A percentile compares a stretch with the other conserved stretches of the same genome.
These are phyloP conservation scores for Sclerotinia trifoliorum DNA, from an alignment of 2,329 filamentous ascomycete genomes.

Conservation along the genomic window DNA sequence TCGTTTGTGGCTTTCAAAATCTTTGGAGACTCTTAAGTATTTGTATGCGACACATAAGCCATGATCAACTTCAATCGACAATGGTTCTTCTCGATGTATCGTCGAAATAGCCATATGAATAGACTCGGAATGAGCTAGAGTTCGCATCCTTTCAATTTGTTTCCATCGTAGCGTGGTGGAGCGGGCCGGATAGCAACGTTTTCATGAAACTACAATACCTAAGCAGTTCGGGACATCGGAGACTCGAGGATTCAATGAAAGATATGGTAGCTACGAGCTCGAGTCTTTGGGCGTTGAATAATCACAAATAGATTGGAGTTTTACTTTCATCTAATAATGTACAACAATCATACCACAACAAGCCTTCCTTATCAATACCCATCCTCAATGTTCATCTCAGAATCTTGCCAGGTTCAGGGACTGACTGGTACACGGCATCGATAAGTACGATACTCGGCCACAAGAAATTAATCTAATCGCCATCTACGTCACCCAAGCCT, in stretches of 20 bases:
- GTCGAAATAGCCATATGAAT: background rate
- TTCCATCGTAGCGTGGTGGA: background rate
- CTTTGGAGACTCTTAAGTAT: background rate
- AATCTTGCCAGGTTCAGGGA: too few relatives aligned
- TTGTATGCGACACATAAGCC: background rate
- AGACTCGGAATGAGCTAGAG: background rate
- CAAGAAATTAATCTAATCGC: slow-evolving; percentile 8
- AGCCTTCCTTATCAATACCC: background rate
- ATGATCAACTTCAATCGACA: background rate
- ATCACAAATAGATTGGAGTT: background rate
- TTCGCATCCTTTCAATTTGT: background rate
- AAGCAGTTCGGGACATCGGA: too few relatives aligned
- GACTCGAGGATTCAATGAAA: too few relatives aligned
- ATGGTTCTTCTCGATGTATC: background rate
- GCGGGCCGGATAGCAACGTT: slow-evolving; percentile 2
- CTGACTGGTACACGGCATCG: background rate
- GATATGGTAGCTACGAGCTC: too few relatives aligned
- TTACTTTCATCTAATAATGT: background rate
- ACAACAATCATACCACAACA: too few relatives aligned
- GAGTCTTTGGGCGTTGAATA: too few relatives aligned
- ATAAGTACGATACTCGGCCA: background rate
- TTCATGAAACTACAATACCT: background rate
- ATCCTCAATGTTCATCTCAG: background rate
- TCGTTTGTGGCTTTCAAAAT: background rate
- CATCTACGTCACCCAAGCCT: slow-evolving; percentile 2